These are phyloP conservation scores for Rhizoclosmatium globosum DNA, from an alignment of 192 early-diverging fungal species.

Conservation along the genomic window DNA sequence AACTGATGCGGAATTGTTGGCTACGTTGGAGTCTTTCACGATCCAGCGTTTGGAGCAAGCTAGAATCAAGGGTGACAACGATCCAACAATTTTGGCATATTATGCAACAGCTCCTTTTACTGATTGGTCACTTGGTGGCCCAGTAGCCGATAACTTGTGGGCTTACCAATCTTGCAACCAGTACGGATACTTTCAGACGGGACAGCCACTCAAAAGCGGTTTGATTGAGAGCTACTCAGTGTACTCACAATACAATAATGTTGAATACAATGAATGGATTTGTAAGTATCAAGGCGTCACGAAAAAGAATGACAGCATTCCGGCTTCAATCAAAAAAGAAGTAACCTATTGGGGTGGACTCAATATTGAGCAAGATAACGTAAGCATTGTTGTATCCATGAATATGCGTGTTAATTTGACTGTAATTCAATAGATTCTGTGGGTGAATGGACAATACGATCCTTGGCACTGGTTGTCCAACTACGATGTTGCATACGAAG, in stretches of 20 bases:
- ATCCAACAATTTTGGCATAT: neutral
- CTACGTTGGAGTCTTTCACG: neutral
- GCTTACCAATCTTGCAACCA: conserved; percentile 20
- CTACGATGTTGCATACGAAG: neutral
- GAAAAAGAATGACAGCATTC: neutral
- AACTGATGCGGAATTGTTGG: neutral
- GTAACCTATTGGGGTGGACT: neutral
- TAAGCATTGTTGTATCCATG: no score
- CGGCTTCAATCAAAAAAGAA: neutral
- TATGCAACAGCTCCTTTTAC: neutral
- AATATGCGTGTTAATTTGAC: no score
- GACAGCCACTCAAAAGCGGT: neutral
- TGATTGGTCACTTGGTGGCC: neutral
- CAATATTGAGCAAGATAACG: neutral
- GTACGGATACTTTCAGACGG: conserved; percentile 12
- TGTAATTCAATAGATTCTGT: conserved; percentile 8
- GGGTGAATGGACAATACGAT: conserved; percentile 27
- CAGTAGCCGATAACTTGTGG: conserved; percentile 9
- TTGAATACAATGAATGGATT: neutral
- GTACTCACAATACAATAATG: conserved; percentile 7
- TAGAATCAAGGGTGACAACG: neutral
- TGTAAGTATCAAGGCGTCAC: neutral
- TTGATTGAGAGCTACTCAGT: neutral
- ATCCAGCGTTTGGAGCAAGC: neutral
- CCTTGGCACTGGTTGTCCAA: conserved; percentile 35